Base-by-base conservation (phyloP, 2,329 filamentous ascomycete genomes). In the Diplodia corticola region DNA sequence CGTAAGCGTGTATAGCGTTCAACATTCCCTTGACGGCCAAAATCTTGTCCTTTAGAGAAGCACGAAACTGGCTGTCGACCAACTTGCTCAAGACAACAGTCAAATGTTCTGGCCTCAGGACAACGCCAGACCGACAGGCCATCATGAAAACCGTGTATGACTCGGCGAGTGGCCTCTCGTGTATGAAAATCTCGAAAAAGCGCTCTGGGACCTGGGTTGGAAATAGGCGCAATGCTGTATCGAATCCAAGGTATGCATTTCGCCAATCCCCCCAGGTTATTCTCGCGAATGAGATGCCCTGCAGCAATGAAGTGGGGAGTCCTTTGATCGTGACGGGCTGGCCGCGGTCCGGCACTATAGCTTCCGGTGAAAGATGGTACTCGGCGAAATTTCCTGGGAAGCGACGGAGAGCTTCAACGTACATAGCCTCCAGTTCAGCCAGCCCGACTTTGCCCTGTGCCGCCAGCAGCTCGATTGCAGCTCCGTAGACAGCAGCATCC, bases 181-280 rank as follows among this genome's bases (percentile, higher is more conserved):
- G 71, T 46, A 83, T 74, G 69, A 84, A 81, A 1, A 81, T 63
- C 44, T 78, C 77, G 70, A 83, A 81, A 68, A 83, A 76, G 9
- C 81, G 76, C 1, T 71, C 40, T 0, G 80, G 80, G 1, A 79
- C 71, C 24, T 77, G 73, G 0, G 75, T 76, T 1, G 83, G 83
- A 66, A 78, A 80, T 5, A 85, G 74, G 28, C 83, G 77, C 5
- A 84, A 71, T 2, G 76, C 75, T 10, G 81, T 80, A 70, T 86
- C 84, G 3, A 85, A 73, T 4, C 77, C 80, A 20, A 85, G 75
- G 67, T 85, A 86, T 1, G 83, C 81, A 10, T 76, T 78, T 44
- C 73, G 77, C 74, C 81, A 81, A 61, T 84, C 80, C 20, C 80
- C 78, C 35, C 76, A 71, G 4, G 81, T 70, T 3, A 84, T 68